Percentiles rank a stretch among this genome's conserved stretches.
These are phyloP conservation scores for Russula emetica DNA, from an alignment of 768 basidiomycete species.

Conservation along the genomic window DNA sequence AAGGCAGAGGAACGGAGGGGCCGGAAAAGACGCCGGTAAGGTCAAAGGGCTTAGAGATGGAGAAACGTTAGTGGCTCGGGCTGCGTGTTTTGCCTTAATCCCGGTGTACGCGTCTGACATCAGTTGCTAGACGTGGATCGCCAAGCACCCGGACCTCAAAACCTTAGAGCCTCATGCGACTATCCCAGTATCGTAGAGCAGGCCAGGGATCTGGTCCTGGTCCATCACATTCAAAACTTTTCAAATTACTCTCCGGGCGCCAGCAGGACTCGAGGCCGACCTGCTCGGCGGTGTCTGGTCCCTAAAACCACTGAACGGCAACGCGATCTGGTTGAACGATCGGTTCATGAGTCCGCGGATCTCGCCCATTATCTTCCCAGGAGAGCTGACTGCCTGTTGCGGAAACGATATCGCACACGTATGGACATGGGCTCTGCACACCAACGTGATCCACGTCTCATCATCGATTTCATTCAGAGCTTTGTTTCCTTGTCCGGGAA, in stretches of 20 bases:
- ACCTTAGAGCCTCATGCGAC: slow-evolving; percentile 20
- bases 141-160: slow-evolving; percentile 9
- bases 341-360: slow-evolving; percentile 24
- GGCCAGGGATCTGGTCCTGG: slow-evolving; percentile 7
- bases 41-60: slow-evolving; percentile 15
- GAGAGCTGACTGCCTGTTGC: background rate
- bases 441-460: slow-evolving; percentile 9
- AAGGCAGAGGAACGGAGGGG: slow-evolving; percentile 16
- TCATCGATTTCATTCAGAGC: slow-evolving; percentile 12
- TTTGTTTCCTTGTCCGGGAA: background rate
- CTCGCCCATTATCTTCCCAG: slow-evolving; percentile 22
- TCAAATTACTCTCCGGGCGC: slow-evolving; percentile 21
- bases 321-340: slow-evolving; percentile 25
- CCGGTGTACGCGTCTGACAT: slow-evolving; percentile 20
- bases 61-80: slow-evolving; percentile 3
- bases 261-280: slow-evolving; percentile 23
- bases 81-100: background rate
- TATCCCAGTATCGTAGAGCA: slow-evolving; percentile 16
- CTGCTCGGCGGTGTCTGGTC: slow-evolving; percentile 23
- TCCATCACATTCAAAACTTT: slow-evolving; percentile 7
- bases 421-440: background rate
- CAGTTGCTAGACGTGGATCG: slow-evolving; percentile 15
- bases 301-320: slow-evolving; percentile 22
- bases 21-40: slow-evolving; percentile 21
- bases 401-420: background rate